These are phyloP conservation scores for Rhizopus sp. DNA, from an alignment of 371 early-diverging fungal species.

Conservation along the genomic window DNA sequence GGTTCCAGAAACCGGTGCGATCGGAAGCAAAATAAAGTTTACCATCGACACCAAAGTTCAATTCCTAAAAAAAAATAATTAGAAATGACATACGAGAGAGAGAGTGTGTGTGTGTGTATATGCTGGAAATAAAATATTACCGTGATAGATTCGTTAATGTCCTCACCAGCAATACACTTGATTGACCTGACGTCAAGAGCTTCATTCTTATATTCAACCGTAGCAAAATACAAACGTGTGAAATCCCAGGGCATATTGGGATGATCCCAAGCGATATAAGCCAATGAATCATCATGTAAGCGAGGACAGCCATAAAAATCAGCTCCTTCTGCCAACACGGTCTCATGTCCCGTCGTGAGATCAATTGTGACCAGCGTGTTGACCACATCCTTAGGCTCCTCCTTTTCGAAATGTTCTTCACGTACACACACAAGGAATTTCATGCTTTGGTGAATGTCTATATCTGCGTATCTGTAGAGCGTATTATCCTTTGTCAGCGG, in stretches of 20 bases:
- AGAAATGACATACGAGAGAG: too few species aligned
- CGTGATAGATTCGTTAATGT: slow-evolving; percentile 55
- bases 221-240: slow-evolving; percentile 58
- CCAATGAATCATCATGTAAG: slow-evolving; percentile 49
- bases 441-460: slow-evolving; percentile 55
- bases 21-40: slow-evolving; percentile 69
- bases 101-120: too few species aligned
- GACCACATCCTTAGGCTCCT: slow-evolving; percentile 60
- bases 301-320: slow-evolving; percentile 73
- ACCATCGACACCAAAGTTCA: slow-evolving; percentile 58
- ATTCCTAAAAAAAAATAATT: slow-evolving; percentile 47
- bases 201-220: slow-evolving; percentile 22
- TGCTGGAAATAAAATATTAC: slow-evolving; percentile 21
- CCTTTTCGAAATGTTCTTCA: slow-evolving; percentile 65
- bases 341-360: slow-evolving; percentile 39
- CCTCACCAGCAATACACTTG: slow-evolving; percentile 45
- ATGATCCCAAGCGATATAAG: slow-evolving; percentile 71
- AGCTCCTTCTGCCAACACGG: slow-evolving; percentile 50
- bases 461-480: slow-evolving; percentile 63
- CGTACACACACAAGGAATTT: slow-evolving; percentile 64
- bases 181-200: slow-evolving; percentile 22
- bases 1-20: slow-evolving; percentile 73
- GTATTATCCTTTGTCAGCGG: slow-evolving; percentile 51
- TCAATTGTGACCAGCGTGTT: slow-evolving; percentile 61
- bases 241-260: slow-evolving; percentile 83